Evolutionary conservation across 352 stramenopile species (phyloP), one percentile per base, ranked within the genome.

Genomic region (Blastocystis sp.): DNA sequence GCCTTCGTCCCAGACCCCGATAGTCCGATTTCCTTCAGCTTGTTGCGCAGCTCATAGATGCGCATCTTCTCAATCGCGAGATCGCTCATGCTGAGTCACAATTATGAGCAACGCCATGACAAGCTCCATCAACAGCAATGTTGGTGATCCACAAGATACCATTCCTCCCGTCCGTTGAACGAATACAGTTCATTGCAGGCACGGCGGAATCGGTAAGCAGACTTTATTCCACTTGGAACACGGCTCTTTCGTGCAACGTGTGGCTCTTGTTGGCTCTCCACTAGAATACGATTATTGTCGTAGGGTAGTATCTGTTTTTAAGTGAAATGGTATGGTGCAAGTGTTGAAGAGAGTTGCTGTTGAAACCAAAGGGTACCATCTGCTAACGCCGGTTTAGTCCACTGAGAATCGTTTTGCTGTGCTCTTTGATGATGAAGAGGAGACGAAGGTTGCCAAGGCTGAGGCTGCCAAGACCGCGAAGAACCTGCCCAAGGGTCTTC

Each of bases 381-480:
- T 72, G 24, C 44, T 78, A 29, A 78, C 44, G 4, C 21, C 57
- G n/a, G 21, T 61, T 34, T 61, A 78, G 67, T 61, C 67, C 42
- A 61, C 40, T 38, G 67, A 78, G 42, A 78, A 78, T 61, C 67
- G 67, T 78, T 78, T 78, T 78, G 67, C 67, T 61, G 32, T n/a
- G 16, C 67, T 78, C 67, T 78, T 57, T 59, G 67, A 78, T 7
- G 67, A 78, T 4, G 67, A 78, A 63, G 67, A 61, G 67, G 48
- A 57, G 44, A n/a, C n/a, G n/a, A n/a, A n/a, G n/a, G n/a, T n/a
- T n/a, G n/a, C n/a, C n/a, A n/a, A n/a, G n/a, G n/a, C n/a, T n/a
- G 63, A 69, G 36, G 57, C 34, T 1, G 0, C 27, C 14, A 38
- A 14, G 6, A 34, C 11, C 57, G 34, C n/a, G 57, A 69, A 69